Conservation (phyloP, 768 basidiomycete species). For the Filobasidium wieringae region DNA sequence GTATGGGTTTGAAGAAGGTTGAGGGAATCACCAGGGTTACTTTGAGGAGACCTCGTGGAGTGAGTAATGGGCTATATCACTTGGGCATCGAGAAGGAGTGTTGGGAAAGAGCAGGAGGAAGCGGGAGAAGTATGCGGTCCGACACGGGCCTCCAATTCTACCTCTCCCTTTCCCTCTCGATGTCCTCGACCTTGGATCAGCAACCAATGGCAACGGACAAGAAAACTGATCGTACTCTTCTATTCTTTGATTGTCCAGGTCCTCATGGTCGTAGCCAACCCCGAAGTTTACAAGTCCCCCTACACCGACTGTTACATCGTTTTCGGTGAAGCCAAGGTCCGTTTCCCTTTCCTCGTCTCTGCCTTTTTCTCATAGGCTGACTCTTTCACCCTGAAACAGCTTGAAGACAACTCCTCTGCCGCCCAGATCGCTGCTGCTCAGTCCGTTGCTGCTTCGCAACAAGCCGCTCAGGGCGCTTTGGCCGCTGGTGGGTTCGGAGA, state of each 20-base stretch:
- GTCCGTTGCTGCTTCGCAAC: conserved; percentile 49
- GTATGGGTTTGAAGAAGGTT: conserved; percentile 81
- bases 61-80: too few relatives aligned
- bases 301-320: conserved; percentile 98
- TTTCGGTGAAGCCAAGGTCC: conserved; percentile 67
- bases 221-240: too few relatives aligned
- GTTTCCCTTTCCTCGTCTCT: not conserved
- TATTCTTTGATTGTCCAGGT: too few relatives aligned
- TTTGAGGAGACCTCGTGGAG: conserved; percentile 86
- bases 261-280: conserved; percentile 80
- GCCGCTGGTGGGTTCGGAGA: conserved; percentile 52
- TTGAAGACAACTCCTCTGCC: conserved; percentile 31
- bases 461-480: conserved; percentile 41
- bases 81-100: too few relatives aligned
- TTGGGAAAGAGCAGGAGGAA: too few relatives aligned
- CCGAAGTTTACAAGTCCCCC: conserved; percentile 95
- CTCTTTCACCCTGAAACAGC: not conserved
- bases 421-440: conserved; percentile 49
- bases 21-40: conserved; percentile 89
- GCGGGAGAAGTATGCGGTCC: too few relatives aligned
- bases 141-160: too few relatives aligned
- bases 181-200: too few relatives aligned
- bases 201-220: too few relatives aligned
- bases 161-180: too few relatives aligned
- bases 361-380: not conserved